Percentiles rank a stretch among this genome's conserved stretches.
These are phyloP conservation scores for Candida vartiovaarae DNA, from an alignment of 805 yeast species.

Conservation along the genomic window DNA sequence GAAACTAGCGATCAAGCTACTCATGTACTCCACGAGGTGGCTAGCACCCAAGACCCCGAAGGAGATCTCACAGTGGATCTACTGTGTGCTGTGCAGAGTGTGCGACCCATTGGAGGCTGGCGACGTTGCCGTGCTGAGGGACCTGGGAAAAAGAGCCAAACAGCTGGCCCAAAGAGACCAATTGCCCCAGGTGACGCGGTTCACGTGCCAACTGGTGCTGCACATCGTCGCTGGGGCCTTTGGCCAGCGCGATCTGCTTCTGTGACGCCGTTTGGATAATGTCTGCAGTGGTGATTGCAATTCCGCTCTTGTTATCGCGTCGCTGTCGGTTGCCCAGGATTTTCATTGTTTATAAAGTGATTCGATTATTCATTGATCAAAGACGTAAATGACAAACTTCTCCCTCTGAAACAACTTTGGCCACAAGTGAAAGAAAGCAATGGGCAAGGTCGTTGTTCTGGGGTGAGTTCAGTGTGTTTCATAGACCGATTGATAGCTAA, in stretches of 20 bases:
- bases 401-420: no score
- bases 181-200: slow-evolving; percentile 5
- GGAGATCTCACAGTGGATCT: slow-evolving; percentile 15
- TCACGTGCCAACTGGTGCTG: slow-evolving; percentile 9
- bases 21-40: slow-evolving; percentile 20
- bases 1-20: slow-evolving; percentile 13
- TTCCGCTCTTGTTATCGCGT: no score
- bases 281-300: no score
- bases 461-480: not conserved
- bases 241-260: slow-evolving; percentile 17
- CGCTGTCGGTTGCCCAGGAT: no score
- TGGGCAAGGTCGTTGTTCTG: slow-evolving; percentile 8
- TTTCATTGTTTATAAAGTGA: no score
- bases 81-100: slow-evolving; percentile 11
- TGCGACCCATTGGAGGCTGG: slow-evolving; percentile 11
- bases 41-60: slow-evolving; percentile 10
- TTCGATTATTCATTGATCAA: no score
- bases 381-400: no score
- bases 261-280: not conserved
- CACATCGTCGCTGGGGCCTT: slow-evolving; percentile 9
- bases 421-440: not conserved
- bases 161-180: slow-evolving; percentile 6
- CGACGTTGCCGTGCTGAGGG: slow-evolving; percentile 17
- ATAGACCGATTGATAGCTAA: not conserved
- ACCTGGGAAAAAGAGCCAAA: slow-evolving; percentile 14